Evolutionary conservation across 768 basidiomycete species (phyloP), one percentile per base, ranked within the genome.

Genomic region (Termitomyces sp.): DNA sequence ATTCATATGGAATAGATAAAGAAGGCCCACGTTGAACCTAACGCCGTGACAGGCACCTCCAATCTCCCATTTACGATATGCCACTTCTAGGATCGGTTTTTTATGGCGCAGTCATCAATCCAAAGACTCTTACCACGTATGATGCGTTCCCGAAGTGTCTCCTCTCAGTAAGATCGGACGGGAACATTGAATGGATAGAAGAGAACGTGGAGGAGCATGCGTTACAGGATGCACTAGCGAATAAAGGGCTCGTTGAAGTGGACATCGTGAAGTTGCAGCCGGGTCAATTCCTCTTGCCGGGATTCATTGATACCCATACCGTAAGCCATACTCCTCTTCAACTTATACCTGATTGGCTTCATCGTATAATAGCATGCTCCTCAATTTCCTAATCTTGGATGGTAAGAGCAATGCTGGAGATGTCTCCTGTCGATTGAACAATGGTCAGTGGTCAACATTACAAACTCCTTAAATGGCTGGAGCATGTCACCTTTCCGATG

Each of bases 231-330:
- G 72, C 73, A 3, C 68, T 89, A 46, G 73, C 75, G 0, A 68
- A 71, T 43, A 80, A 84, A 59, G 87, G 84, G n/a, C 64, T 73
- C 19, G 44, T 69, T 9, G 72, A 79, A 42, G 66, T 79, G 6
- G 68, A 79, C 19, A 64, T 83, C 5, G 65, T 79, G 9, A 55
- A 55, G n/a, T 65, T 86, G 46, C 69, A 68, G 11, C 68, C 76
- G 3, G 83, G 82, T 16, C 76, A 85, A 60, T 94, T 94, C 66
- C 64, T 96, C 55, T 82, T 92, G 65, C 94, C 94, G 6, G 94
- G 94, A 3, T 84, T 96, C 68, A 75, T 95, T 53, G 94, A 97
- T 75, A 96, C 94, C 30, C 94, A 96, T 71, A 91, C 88, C 34
- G 94, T 94, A 66, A 67, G 87, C n/a, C 5, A 28, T 19, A 9